Evolutionary conservation across 345 rosid genomes (phyloP).

Genomic region (Syzygium grande): DNA sequence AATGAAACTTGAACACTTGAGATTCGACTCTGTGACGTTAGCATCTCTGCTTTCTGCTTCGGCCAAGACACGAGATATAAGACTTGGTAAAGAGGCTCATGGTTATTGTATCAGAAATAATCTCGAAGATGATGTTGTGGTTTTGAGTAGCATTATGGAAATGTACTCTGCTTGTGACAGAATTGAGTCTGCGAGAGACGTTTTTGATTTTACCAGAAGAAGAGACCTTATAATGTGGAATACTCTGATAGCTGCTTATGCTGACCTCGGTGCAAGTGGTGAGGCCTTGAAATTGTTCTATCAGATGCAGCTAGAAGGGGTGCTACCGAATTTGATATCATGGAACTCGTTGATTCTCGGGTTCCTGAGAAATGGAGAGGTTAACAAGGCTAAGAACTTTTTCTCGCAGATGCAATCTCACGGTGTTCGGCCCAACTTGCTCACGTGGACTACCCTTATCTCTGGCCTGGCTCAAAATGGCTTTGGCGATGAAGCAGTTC

Average conservation of each 20-base stretch:
- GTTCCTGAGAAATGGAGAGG: constrained; percentile 39
- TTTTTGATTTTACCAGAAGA: constrained; percentile 35
- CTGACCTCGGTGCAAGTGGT: constrained; percentile 38
- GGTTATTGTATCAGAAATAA: constrained; percentile 58
- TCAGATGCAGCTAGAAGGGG: constrained; percentile 65
- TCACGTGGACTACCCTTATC: constrained; percentile 52
- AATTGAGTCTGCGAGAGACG: constrained; percentile 33
- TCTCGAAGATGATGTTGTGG: constrained; percentile 41
- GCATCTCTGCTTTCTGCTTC: constrained; percentile 52
- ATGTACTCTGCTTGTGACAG: constrained; percentile 65
- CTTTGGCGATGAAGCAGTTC: constrained; percentile 27
- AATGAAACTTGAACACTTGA: constrained; percentile 44
- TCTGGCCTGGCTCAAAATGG: constrained; percentile 51
- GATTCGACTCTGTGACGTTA: constrained; percentile 62
- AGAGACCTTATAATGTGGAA: constrained; percentile 61
- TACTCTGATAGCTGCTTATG: constrained; percentile 52
- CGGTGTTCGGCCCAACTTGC: constrained; percentile 34
- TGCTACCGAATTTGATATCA: constrained; percentile 46
- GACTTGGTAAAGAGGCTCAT: constrained; percentile 54
- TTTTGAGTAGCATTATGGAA: constrained; percentile 34
- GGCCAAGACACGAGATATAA: constrained; percentile 23
- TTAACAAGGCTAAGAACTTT: constrained; percentile 49
- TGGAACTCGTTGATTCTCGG: constrained; percentile 66
- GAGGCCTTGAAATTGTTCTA: constrained; percentile 63
- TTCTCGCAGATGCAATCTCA: constrained; percentile 52